phyloP scores from a whole-genome alignment of 495 filamentous ascomycete genomes.

The Margaritispora aquatica region DNA sequence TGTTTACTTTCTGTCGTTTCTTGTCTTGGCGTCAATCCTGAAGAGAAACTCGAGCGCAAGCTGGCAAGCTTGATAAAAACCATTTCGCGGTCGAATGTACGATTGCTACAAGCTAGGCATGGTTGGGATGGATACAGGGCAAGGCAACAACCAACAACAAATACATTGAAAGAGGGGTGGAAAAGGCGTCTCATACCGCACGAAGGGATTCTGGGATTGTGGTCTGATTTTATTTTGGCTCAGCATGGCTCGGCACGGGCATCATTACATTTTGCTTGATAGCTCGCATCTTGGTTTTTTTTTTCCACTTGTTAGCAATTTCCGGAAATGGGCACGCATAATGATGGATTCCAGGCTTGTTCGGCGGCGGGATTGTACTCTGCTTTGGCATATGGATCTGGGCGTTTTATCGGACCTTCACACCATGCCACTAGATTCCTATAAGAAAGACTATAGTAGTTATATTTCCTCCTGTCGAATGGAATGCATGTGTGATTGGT shows the following conservation, averaged over 20 bases:
- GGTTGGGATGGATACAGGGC: slow-evolving; percentile 17
- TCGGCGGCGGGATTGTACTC: slow-evolving; percentile 12
- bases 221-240: background rate
- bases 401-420: slow-evolving; percentile 10
- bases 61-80: slow-evolving; percentile 23
- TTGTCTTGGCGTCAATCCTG: slow-evolving; percentile 16
- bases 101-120: slow-evolving; percentile 17
- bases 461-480: slow-evolving; percentile 5
- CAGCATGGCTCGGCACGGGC: slow-evolving; percentile 2
- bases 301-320: slow-evolving; percentile 8
- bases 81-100: slow-evolving; percentile 13
- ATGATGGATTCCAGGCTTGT: slow-evolving; percentile 9
- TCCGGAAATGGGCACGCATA: slow-evolving; percentile 14
- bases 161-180: slow-evolving; percentile 20
- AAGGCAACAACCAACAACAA: slow-evolving; percentile 6
- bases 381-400: slow-evolving; percentile 22
- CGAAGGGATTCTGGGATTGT: slow-evolving; percentile 5
- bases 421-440: slow-evolving; percentile 20
- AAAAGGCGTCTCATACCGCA: slow-evolving; percentile 19
- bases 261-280: slow-evolving; percentile 6
- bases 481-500: background rate
- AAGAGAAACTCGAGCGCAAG: slow-evolving; percentile 24
- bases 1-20: slow-evolving; percentile 22
- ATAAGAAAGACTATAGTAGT: slow-evolving; percentile 5
- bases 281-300: background rate